A percentile compares a stretch with the other conserved stretches of the same genome.
Conservation (phyloP, 495 filamentous ascomycete species). For the Immersiella caudata region DNA sequence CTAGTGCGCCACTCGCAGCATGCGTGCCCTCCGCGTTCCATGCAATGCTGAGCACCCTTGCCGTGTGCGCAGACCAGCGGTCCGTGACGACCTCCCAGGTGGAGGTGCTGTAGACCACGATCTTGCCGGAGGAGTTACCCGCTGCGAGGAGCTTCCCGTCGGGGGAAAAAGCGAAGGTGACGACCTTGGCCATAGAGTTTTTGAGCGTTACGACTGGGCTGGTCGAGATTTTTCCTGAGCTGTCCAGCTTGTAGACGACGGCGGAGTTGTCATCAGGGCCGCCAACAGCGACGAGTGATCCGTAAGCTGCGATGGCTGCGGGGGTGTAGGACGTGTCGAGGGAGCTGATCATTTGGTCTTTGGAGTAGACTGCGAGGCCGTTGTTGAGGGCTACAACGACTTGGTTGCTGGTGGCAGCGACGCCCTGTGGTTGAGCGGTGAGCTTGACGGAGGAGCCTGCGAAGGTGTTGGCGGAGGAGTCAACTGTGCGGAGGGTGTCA, state of each 20-base stretch:
- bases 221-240: slow-evolving; percentile 48
- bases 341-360: slow-evolving; percentile 57
- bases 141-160: slow-evolving; percentile 73
- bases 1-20: slow-evolving; percentile 80
- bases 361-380: slow-evolving; percentile 65
- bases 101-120: slow-evolving; percentile 70
- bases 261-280: slow-evolving; percentile 66
- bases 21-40: slow-evolving; percentile 79
- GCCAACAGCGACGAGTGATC: slow-evolving; percentile 71
- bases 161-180: slow-evolving; percentile 76
- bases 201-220: slow-evolving; percentile 48
- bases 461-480: slow-evolving; percentile 57
- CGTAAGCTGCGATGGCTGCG: slow-evolving; percentile 69
- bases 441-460: slow-evolving; percentile 50
- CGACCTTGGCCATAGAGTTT: slow-evolving; percentile 59
- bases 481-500: slow-evolving; percentile 82
- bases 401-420: slow-evolving; percentile 45
- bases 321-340: slow-evolving; percentile 58
- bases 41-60: slow-evolving; percentile 75
- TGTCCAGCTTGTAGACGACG: slow-evolving; percentile 65
- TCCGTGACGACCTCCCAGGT: slow-evolving; percentile 65
- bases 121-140: slow-evolving; percentile 83
- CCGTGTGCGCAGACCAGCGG: slow-evolving; percentile 92
- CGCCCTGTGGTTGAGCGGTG: slow-evolving; percentile 55
- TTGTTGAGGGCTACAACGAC: slow-evolving; percentile 68